Percentiles rank a stretch among this genome's conserved stretches.
These are phyloP conservation scores for Pestalotiopsis sp. DNA, from an alignment of 2,329 filamentous ascomycete genomes.

Conservation along the genomic window DNA sequence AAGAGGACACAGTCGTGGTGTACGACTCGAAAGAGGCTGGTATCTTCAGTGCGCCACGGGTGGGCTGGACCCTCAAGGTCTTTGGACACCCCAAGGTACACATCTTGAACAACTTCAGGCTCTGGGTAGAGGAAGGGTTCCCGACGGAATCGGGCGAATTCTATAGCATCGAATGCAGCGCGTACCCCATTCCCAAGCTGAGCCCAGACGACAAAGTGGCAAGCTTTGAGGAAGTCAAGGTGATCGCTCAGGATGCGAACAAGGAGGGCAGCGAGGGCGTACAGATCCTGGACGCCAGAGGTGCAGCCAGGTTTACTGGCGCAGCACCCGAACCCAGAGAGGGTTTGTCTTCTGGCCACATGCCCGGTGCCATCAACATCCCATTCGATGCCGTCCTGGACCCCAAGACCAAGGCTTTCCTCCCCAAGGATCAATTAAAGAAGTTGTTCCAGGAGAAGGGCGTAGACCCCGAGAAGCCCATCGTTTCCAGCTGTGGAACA, in stretches of 20 bases:
- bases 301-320: conserved; percentile 79
- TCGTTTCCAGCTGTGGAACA: conserved; percentile 88
- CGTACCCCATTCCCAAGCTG: conserved; percentile 66
- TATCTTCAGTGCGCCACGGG: conserved; percentile 91
- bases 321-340: conserved; percentile 83
- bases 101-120: conserved; percentile 90
- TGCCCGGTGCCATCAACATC: conserved; percentile 84
- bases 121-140: conserved; percentile 85
- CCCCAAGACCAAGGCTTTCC: conserved; percentile 77
- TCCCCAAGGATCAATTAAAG: conserved; percentile 71
- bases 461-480: conserved; percentile 76
- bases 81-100: conserved; percentile 92
- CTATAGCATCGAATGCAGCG: conserved; percentile 66
- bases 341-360: conserved; percentile 86
- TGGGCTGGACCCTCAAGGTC: conserved; percentile 88
- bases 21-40: conserved; percentile 92
- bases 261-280: conserved; percentile 84
- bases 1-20: conserved; percentile 88
- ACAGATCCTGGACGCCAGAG: conserved; percentile 87
- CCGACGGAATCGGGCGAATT: conserved; percentile 81
- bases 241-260: conserved; percentile 74
- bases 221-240: conserved; percentile 80
- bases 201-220: conserved; percentile 65
- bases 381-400: conserved; percentile 82
- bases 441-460: conserved; percentile 80